phyloP scores from a whole-genome alignment of 176 grass and related monocot genomes.

The Raddia distichophylla region DNA sequence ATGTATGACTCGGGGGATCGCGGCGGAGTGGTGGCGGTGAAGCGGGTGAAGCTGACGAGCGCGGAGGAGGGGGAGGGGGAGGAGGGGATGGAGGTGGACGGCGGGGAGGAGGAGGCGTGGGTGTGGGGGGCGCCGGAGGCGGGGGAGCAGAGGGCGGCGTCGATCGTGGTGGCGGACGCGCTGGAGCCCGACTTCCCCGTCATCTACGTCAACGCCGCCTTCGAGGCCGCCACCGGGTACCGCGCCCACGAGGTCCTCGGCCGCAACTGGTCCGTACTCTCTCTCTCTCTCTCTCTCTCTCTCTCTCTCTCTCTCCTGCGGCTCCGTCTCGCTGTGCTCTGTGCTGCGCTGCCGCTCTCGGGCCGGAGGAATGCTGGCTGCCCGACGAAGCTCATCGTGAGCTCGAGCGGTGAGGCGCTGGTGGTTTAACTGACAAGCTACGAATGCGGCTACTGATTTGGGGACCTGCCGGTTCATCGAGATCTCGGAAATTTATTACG shows the following conservation, averaged over 20 bases:
- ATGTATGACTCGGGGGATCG: slow-evolving; percentile 41
- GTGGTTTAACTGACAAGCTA: neutral
- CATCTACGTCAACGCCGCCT: slow-evolving; percentile 98
- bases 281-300: neutral
- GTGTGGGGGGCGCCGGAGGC: slow-evolving; percentile 31
- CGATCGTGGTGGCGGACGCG: slow-evolving; percentile 90
- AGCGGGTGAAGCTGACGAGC: slow-evolving; percentile 65
- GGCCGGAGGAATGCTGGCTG: slow-evolving; percentile 22
- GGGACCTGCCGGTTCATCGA: neutral
- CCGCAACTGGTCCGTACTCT: slow-evolving; percentile 74
- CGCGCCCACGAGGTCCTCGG: slow-evolving; percentile 93
- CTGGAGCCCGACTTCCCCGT: slow-evolving; percentile 76
- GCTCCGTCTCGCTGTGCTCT: neutral
- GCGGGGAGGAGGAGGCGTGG: slow-evolving; percentile 20
- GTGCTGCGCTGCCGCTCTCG: neutral
- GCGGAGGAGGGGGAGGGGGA: slow-evolving; percentile 29
- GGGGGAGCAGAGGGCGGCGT: slow-evolving; percentile 42
- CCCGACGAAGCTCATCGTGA: neutral
- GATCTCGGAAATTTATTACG: neutral
- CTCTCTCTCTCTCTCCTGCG: too few relatives aligned
- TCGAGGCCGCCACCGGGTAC: slow-evolving; percentile 92
- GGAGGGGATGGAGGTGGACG: slow-evolving; percentile 34
- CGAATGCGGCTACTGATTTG: neutral
- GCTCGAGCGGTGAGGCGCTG: neutral
- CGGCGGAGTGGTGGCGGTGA: slow-evolving; percentile 34